phyloP scores from a whole-genome alignment of 768 basidiomycete genomes.

The Rhizopogon sp. region DNA sequence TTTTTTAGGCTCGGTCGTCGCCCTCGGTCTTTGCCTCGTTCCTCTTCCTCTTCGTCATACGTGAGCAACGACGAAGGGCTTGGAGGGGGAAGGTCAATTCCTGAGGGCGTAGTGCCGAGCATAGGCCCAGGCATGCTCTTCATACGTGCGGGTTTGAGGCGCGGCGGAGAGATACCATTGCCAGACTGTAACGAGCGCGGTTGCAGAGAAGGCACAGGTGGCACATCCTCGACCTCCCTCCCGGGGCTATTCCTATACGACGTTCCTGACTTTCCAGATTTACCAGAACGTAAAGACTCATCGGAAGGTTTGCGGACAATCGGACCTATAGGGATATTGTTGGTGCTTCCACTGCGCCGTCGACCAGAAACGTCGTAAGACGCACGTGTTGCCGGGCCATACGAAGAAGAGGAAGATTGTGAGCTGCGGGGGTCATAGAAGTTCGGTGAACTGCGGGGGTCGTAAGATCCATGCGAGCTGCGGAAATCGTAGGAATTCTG shows the following conservation, averaged over 20 bases:
- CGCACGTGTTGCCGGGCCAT: neutral
- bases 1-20: conserved; percentile 28
- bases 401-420: neutral
- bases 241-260: conserved; percentile 18
- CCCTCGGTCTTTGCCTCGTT: conserved; percentile 17
- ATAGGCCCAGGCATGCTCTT: conserved; percentile 46
- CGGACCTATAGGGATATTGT: conserved; percentile 11
- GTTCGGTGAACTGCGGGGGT: neutral
- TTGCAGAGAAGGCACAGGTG: conserved; percentile 21
- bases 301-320: conserved; percentile 28
- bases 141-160: conserved; percentile 29
- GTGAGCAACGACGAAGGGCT: conserved; percentile 20
- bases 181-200: neutral
- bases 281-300: conserved; percentile 38
- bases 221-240: conserved; percentile 18
- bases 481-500: conserved; percentile 11
- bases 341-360: conserved; percentile 24
- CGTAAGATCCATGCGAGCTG: neutral
- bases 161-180: neutral
- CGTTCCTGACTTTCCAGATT: conserved; percentile 30
- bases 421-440: neutral
- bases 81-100: conserved; percentile 20
- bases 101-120: conserved; percentile 15
- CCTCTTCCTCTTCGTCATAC: conserved; percentile 20
- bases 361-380: conserved; percentile 9